phyloP scores from a whole-genome alignment of 345 rosid species.

The Nephelium lappaceum region DNA sequence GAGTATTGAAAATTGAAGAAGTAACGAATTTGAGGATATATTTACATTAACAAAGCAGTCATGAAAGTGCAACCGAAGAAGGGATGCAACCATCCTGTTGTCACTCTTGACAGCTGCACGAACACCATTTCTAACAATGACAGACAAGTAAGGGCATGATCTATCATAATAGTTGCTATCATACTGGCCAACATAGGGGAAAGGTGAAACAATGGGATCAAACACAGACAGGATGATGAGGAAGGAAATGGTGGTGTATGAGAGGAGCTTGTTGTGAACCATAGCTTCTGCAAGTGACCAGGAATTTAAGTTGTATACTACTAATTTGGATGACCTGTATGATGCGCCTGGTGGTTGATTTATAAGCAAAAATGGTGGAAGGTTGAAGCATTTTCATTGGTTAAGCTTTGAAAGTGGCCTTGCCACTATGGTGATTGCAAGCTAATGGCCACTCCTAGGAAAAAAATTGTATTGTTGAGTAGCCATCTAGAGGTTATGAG shows the following conservation, averaged over 20 bases:
- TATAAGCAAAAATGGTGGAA: constrained; percentile 27
- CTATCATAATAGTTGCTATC: constrained; percentile 56
- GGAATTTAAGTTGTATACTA: neutral
- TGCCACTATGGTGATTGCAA: constrained; percentile 33
- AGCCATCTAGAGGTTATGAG: neutral
- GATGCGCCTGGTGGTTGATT: constrained; percentile 14
- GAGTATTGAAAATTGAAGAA: neutral
- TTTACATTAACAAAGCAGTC: constrained; percentile 86
- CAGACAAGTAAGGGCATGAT: constrained; percentile 68
- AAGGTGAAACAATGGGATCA: constrained; percentile 18
- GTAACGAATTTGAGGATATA: neutral
- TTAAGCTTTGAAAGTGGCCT: constrained; percentile 31
- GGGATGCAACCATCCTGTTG: constrained; percentile 78
- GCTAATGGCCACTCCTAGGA: constrained; percentile 31
- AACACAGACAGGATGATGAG: constrained; percentile 19
- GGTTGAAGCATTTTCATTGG: constrained; percentile 30
- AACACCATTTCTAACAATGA: constrained; percentile 66
- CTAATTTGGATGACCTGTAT: constrained; percentile 12
- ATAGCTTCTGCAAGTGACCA: constrained; percentile 8
- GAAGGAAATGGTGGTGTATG: constrained; percentile 16
- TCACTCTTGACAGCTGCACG: constrained; percentile 64
- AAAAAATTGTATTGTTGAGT: neutral
- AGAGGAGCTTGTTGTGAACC: constrained; percentile 28
- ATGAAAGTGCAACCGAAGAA: constrained; percentile 84
- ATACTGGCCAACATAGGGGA: constrained; percentile 32